Percentiles rank a stretch among this genome's conserved stretches.
Conservation (phyloP, 768 basidiomycete genomes). For the Amanita muscaria region DNA sequence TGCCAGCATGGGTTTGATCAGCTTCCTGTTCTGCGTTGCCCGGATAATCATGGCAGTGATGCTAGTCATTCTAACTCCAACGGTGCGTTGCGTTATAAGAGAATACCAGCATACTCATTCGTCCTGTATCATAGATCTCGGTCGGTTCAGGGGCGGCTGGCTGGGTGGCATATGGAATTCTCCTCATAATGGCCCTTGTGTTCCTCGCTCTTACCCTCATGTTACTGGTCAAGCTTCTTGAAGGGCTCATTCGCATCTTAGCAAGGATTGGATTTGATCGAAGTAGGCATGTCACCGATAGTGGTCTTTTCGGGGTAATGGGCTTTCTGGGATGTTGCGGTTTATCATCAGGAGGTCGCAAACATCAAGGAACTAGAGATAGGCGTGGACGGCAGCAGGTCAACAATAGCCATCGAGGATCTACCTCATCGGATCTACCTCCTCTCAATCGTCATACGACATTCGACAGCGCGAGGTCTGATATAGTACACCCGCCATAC, state of each 20-base stretch:
- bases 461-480: constrained; percentile 21
- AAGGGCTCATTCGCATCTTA: constrained; percentile 71
- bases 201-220: constrained; percentile 79
- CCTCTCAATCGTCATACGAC: constrained; percentile 27
- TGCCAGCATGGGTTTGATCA: constrained; percentile 93
- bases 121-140: constrained; percentile 49
- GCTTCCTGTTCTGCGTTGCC: constrained; percentile 87
- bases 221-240: constrained; percentile 77
- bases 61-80: constrained; percentile 81
- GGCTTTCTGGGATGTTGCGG: constrained; percentile 63
- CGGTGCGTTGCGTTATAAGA: constrained; percentile 41
- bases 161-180: constrained; percentile 92
- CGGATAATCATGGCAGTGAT: constrained; percentile 87
- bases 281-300: constrained; percentile 70
- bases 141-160: constrained; percentile 73
- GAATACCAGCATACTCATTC: constrained; percentile 3
- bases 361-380: constrained; percentile 19
- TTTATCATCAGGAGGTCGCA: constrained; percentile 25
- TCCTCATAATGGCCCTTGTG: constrained; percentile 74
- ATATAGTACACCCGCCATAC: constrained; percentile 19
- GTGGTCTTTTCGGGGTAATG: constrained; percentile 81
- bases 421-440: constrained; percentile 27
- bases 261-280: constrained; percentile 79
- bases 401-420: background rate
- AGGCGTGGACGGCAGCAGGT: constrained; percentile 13